Percentiles rank a stretch among this genome's conserved stretches.
Evolutionary conservation across 495 filamentous ascomycete species (phyloP).

Genomic region (Patellaria atrata): DNA sequence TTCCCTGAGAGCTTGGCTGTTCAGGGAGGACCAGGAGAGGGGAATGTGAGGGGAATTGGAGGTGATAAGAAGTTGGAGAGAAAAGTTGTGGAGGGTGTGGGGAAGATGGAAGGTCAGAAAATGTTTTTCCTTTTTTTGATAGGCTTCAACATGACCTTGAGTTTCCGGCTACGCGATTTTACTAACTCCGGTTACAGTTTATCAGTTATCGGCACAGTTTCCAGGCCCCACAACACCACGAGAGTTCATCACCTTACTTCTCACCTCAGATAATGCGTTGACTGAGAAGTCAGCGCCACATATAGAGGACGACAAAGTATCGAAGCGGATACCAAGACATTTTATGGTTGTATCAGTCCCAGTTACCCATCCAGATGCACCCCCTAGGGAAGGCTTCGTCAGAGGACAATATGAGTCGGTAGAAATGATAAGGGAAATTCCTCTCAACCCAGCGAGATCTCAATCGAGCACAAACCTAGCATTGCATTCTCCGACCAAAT

Average conservation of each 20-base stretch:
- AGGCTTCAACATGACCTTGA: background rate
- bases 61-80: slow-evolving; percentile 58
- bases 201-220: slow-evolving; percentile 76
- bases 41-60: slow-evolving; percentile 69
- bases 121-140: background rate
- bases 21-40: slow-evolving; percentile 45
- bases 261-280: slow-evolving; percentile 38
- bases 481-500: slow-evolving; percentile 9
- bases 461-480: slow-evolving; percentile 26
- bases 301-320: slow-evolving; percentile 5
- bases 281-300: slow-evolving; percentile 17
- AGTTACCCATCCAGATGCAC: slow-evolving; percentile 57
- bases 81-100: slow-evolving; percentile 37
- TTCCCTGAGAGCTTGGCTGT: slow-evolving; percentile 50
- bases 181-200: slow-evolving; percentile 39
- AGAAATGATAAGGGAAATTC: slow-evolving; percentile 79
- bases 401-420: slow-evolving; percentile 83
- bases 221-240: slow-evolving; percentile 74
- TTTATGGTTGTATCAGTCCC: slow-evolving; percentile 83
- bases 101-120: slow-evolving; percentile 41
- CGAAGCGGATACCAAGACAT: slow-evolving; percentile 35
- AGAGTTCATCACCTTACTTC: slow-evolving; percentile 69
- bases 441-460: slow-evolving; percentile 25
- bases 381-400: slow-evolving; percentile 53
- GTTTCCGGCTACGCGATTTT: slow-evolving; percentile 6